phyloP scores from a whole-genome alignment of 202 grass and related monocot species.

The Carex sylvatica region DNA sequence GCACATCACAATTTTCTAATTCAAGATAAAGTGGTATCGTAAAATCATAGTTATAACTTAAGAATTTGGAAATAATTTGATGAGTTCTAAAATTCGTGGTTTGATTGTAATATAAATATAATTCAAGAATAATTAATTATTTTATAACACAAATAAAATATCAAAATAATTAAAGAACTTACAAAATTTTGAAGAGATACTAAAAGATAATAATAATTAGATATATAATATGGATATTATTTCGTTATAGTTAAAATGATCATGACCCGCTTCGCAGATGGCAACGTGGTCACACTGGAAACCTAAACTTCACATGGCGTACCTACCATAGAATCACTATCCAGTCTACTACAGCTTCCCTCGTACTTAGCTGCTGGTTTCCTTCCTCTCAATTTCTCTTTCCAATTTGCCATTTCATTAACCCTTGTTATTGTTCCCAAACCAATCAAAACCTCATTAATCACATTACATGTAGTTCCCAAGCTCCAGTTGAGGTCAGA shows the following conservation, averaged over 20 bases:
- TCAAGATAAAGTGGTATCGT: no score
- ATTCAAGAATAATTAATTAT: no score
- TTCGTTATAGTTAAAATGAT: no score
- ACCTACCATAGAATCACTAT: not conserved
- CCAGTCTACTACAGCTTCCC: not conserved
- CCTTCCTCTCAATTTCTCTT: not conserved
- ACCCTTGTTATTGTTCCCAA: not conserved
- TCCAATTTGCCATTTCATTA: not conserved
- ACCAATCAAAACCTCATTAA: not conserved
- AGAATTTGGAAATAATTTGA: not conserved
- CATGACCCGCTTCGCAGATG: not conserved
- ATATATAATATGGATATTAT: no score
- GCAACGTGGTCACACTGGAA: not conserved
- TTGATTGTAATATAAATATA: no score
- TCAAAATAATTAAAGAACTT: no score
- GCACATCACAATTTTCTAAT: not conserved
- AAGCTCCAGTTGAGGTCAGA: conserved; percentile 1
- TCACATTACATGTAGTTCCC: not conserved
- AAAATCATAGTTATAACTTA: no score
- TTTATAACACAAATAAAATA: no score
- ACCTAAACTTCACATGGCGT: not conserved
- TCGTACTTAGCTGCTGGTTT: not conserved
- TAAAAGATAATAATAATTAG: no score
- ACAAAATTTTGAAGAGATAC: no score
- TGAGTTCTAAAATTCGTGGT: no score